Conservation (phyloP, 176 grass and related monocot genomes). For the Ananas comosus region DNA sequence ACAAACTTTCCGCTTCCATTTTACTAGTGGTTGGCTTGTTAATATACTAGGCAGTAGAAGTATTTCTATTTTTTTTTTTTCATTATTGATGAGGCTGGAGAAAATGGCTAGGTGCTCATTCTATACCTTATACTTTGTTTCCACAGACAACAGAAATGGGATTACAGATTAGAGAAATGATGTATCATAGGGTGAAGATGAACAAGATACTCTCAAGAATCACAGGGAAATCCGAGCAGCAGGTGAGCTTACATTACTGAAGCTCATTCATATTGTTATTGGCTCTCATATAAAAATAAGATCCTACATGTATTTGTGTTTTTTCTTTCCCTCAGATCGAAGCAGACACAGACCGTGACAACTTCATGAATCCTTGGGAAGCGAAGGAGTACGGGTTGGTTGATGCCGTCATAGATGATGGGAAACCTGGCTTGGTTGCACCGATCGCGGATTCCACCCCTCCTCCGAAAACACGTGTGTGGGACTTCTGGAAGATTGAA, state of each 20-base stretch:
- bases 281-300: conserved; percentile 11
- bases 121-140: neutral
- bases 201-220: conserved; percentile 89
- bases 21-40: too few relatives aligned
- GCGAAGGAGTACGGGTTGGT: conserved; percentile 89
- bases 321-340: conserved; percentile 47
- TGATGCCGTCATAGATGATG: conserved; percentile 69
- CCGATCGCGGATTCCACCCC: conserved; percentile 48
- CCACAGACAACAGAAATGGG: conserved; percentile 53
- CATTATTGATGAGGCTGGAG: too few relatives aligned
- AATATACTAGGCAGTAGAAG: too few relatives aligned
- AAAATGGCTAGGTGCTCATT: too few relatives aligned
- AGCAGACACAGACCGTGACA: conserved; percentile 72
- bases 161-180: conserved; percentile 64
- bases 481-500: conserved; percentile 63
- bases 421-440: conserved; percentile 69
- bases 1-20: too few relatives aligned
- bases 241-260: conserved; percentile 38
- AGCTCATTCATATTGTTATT: neutral
- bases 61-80: too few relatives aligned
- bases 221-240: conserved; percentile 70
- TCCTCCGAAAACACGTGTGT: conserved; percentile 71
- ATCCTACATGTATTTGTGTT: neutral
- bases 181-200: conserved; percentile 91
- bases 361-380: conserved; percentile 96